phyloP scores from a whole-genome alignment of 495 filamentous ascomycete species.

The Tetracladium setigerum region DNA sequence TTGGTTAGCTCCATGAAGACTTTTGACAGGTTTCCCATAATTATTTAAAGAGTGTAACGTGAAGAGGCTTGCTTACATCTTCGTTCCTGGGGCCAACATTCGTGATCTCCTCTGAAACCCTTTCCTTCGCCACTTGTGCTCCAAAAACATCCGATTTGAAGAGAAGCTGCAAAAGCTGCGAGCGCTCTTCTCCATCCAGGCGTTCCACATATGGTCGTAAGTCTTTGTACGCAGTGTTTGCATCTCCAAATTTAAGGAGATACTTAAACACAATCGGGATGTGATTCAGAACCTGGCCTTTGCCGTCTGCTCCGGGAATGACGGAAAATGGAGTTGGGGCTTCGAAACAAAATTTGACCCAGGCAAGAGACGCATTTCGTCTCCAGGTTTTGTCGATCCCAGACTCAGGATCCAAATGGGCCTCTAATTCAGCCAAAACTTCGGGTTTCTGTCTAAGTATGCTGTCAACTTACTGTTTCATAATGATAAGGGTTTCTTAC shows the following conservation, averaged over 20 bases:
- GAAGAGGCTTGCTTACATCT: conserved; percentile 6
- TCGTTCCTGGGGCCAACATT: neutral
- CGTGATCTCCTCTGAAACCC: neutral
- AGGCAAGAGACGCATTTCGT: conserved; percentile 23
- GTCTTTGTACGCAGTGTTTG: conserved; percentile 17
- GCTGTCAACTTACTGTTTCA: neutral
- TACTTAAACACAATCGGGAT: conserved; percentile 13
- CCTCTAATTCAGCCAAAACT: conserved; percentile 14
- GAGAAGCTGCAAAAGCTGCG: conserved; percentile 1
- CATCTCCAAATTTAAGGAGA: conserved; percentile 15
- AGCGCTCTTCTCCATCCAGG: conserved; percentile 9
- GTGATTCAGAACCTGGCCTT: neutral
- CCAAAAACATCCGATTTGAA: conserved; percentile 4
- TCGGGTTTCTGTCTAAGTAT: conserved; percentile 1
- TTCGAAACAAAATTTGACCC: conserved; percentile 12
- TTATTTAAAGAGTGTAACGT: neutral
- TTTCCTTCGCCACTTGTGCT: neutral
- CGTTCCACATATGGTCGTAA: conserved; percentile 10
- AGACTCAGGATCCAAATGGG: conserved; percentile 16
- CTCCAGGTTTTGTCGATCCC: conserved; percentile 21
- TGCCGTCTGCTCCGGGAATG: neutral
- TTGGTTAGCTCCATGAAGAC: neutral
- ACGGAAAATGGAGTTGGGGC: neutral
- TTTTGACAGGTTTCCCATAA: too few species aligned
- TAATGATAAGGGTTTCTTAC: conserved; percentile 6